Evolutionary conservation across 768 basidiomycete species (phyloP), one percentile per base, ranked within the genome.

Genomic region (Mycena epipterygia): DNA sequence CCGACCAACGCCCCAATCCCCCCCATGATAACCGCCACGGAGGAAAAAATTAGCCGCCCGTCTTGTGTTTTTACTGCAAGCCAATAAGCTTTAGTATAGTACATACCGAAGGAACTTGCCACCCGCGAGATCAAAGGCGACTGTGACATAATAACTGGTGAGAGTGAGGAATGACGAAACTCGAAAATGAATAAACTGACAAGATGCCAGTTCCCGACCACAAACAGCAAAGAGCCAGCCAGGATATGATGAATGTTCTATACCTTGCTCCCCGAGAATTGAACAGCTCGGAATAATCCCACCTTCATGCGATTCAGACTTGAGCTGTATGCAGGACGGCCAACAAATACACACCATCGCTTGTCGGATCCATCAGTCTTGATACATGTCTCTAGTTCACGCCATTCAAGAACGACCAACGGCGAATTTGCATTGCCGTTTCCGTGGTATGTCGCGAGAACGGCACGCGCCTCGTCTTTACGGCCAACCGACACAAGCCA

Each of bases 381-480:
- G 58, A 90, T 84, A 12, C 80, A 76, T 68, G 87, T 87, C 70
- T 88, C 83, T 71, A 86, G 84, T 74, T 89, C 89, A 61, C 80
- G 82, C 83, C 81, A 86, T 73, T 90, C 87, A 9, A 90, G 80
- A 37, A 80, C 74, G 30, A 90, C 88, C 37, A 89, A 75, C 33
- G 86, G 85, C 14, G 87, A 84, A 74, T 87, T 83, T 27, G 79
- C 80, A 64, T 89, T 83, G 3, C 83, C 86, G 62, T 87, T 80
- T 27, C 88, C 89, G 69, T 90, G 89, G 74, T 87, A 89, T 62
- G 84, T 86, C 27, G 84, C 82, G 16, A 89, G 81, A 71, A 89
- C 85, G 29, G 76, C 79, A 8, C 78, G 82, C 19, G 88, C 88
- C 65, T 88, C 86, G 12, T 86, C 86, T 33, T 85, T 84, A 3